Evolutionary conservation across 2,329 filamentous ascomycete genomes (phyloP), one percentile per base, ranked within the genome.

Genomic region (Exophiala viscosa): DNA sequence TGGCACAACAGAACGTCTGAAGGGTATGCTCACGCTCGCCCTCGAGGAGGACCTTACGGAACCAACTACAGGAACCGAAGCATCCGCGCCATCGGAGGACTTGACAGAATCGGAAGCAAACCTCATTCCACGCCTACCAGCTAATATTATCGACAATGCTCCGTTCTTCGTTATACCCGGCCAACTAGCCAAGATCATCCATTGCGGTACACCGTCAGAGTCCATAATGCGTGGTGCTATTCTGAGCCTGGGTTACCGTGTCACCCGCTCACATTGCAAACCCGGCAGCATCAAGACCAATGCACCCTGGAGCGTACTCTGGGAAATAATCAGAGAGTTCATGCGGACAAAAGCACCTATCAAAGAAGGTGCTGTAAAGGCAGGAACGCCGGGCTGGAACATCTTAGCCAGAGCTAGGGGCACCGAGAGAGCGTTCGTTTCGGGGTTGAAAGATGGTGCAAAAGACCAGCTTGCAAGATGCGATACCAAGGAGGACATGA

Each of bases 271-370:
- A 62, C 93, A 99, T 69, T 90, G 90, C 63, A 90, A 90, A 61
- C 81, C 89, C 0, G 92, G 91, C 20, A 93, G 88, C 64, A 84
- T 97, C 70, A 95, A 95, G 74, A 97, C 93, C 0, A 84, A 97
- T 70, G 93, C 93, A 11, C 88, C 91, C 0, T 99, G 90, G 90
- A 77, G 77, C 3, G 84, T 89, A 0, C 81, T 99, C 43, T 97
- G 93, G 91, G 87, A 95, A 67, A 76, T 97, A 23, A 93, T 97
- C 83, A 81, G 88, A 20, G 90, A 96, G 70, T 99, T 90, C 90
- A 82, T 88, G 11, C 81, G 86, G 18, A 90, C 95, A 66, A 87
- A 86, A 64, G 78, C 82, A 0, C 90, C 91, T 0, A 77, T 95
- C 52, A 95, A 88, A 66, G 81, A 85, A 33, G 81, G 81, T 1